A percentile compares a stretch with the other conserved stretches of the same genome.
Conservation (phyloP, 2,329 filamentous ascomycete genomes). For the Plectosphaerella sp. region DNA sequence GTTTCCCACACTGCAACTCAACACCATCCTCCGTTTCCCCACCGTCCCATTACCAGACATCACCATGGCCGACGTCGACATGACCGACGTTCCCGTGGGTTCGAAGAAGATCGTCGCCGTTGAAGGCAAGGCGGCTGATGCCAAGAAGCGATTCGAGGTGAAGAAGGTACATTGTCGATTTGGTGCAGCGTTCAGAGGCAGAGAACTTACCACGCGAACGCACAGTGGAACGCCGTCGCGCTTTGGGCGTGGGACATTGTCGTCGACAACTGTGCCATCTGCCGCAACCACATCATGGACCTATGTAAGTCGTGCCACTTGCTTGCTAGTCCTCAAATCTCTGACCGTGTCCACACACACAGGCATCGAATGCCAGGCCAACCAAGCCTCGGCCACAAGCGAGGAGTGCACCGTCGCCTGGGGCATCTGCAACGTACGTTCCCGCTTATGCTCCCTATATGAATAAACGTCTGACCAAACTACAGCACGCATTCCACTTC, state of each 20-base stretch:
- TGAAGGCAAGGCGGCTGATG: conserved; percentile 52
- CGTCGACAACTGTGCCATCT: conserved; percentile 99
- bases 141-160: conserved; percentile 95
- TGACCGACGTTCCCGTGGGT: conserved; percentile 75
- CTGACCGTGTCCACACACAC: background rate
- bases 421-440: conserved; percentile 89
- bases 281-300: conserved; percentile 99
- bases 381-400: conserved; percentile 93
- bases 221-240: conserved; percentile 94
- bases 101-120: conserved; percentile 49
- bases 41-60: background rate
- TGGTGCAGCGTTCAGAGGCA: background rate
- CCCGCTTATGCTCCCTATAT: background rate
- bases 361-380: conserved; percentile 98
- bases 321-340: background rate
- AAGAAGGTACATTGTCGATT: conserved; percentile 71
- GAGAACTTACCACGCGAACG: no score
- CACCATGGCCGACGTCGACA: conserved; percentile 90
- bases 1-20: no score
- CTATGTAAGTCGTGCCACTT: conserved; percentile 59
- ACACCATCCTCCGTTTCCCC: no score
- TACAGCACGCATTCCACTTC: conserved; percentile 96
- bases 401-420: conserved; percentile 98
- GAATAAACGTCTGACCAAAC: conserved; percentile 25
- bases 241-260: conserved; percentile 99